Evolutionary conservation across 495 filamentous ascomycete genomes (phyloP).

Genomic region (Aspergillus bertholletiae): DNA sequence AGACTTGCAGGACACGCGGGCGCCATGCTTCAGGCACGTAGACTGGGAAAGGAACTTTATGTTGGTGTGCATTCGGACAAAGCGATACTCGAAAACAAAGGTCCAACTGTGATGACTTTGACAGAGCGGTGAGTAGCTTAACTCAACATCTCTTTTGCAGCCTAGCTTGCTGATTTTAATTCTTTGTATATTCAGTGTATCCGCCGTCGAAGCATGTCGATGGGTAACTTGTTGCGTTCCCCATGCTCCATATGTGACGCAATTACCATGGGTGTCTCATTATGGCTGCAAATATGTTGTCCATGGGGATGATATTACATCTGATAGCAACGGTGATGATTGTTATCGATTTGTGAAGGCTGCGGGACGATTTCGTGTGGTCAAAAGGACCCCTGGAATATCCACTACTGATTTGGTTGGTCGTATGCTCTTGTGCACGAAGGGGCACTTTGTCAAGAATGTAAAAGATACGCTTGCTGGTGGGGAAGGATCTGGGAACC

Average conservation of each 20-base stretch:
- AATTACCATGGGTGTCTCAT: conserved; percentile 86
- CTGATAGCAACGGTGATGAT: conserved; percentile 80
- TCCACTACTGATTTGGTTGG: conserved; percentile 97
- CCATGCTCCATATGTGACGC: conserved; percentile 91
- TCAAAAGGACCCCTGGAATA: conserved; percentile 94
- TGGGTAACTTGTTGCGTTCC: conserved; percentile 85
- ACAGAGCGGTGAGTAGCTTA: conserved; percentile 64
- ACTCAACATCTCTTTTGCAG: not conserved
- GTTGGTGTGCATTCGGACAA: conserved; percentile 95
- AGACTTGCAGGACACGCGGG: conserved; percentile 76
- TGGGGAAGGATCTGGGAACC: conserved; percentile 65
- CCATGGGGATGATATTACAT: conserved; percentile 87
- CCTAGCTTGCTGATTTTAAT: conserved; percentile 19
- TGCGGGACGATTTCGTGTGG: conserved; percentile 85
- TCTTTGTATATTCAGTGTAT: conserved; percentile 48
- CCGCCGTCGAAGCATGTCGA: conserved; percentile 89
- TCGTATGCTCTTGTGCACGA: conserved; percentile 91
- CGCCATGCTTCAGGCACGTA: conserved; percentile 90
- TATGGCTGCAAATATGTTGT: conserved; percentile 92
- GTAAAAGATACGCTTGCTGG: conserved; percentile 64
- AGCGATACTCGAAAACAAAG: conserved; percentile 93
- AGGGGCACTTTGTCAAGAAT: conserved; percentile 79
- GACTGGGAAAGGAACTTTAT: conserved; percentile 77
- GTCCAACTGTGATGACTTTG: conserved; percentile 94
- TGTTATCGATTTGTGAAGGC: conserved; percentile 97